These are phyloP conservation scores for Tricholoma bakamatsutake DNA, from an alignment of 768 basidiomycete genomes.

Conservation along the genomic window DNA sequence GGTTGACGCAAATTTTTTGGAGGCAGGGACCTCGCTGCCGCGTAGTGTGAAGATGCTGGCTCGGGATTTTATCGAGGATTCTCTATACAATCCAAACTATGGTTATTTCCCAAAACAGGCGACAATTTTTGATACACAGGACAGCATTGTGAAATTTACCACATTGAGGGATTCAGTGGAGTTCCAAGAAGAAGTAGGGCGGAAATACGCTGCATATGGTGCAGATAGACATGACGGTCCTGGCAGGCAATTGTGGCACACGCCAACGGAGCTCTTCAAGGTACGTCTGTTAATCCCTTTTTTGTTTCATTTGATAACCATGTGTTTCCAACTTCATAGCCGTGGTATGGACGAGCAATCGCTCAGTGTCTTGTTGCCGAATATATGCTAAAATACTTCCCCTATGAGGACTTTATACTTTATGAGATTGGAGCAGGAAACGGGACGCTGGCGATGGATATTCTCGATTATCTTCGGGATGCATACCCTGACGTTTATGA, in stretches of 20 bases:
- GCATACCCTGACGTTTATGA: conserved; percentile 90
- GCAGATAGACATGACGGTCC: conserved; percentile 55
- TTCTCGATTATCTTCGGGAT: conserved; percentile 73
- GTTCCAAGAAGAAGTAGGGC: conserved; percentile 79
- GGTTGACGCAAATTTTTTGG: conserved; percentile 70
- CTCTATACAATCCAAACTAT: conserved; percentile 94
- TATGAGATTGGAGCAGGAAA: conserved; percentile 99
- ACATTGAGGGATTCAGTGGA: conserved; percentile 59
- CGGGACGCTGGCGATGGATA: conserved; percentile 86
- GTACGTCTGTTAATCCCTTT: conserved; percentile 34
- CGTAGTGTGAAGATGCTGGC: conserved; percentile 86
- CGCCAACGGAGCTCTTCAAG: conserved; percentile 96
- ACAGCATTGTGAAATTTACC: conserved; percentile 61
- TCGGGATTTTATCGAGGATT: conserved; percentile 95
- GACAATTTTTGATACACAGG: conserved; percentile 73
- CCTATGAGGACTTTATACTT: conserved; percentile 91
- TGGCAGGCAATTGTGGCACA: conserved; percentile 95
- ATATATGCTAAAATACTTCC: conserved; percentile 92
- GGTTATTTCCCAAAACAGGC: conserved; percentile 96
- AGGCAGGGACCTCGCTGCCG: conserved; percentile 54
- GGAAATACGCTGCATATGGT: conserved; percentile 69
- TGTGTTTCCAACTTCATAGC: conserved; percentile 42
- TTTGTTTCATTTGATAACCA: conserved; percentile 5
- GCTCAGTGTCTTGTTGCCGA: conserved; percentile 85
- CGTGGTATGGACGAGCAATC: conserved; percentile 90